Evolutionary conservation across 768 basidiomycete genomes (phyloP), one percentile per base, ranked within the genome.

Genomic region (Suillus variegatus): DNA sequence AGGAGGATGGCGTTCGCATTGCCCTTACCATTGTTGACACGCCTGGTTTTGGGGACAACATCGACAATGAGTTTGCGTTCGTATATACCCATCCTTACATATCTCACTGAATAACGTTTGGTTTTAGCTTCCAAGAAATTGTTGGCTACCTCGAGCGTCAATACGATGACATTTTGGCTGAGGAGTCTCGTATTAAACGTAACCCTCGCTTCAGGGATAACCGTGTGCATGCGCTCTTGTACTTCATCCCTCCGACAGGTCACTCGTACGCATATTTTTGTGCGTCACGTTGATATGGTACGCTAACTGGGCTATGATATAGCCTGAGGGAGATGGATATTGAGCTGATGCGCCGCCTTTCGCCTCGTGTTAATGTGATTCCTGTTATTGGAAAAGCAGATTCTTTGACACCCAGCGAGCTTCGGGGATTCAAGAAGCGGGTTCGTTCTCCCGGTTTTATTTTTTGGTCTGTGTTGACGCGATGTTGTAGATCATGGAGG

Each of bases 121-220:
- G 22, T 51, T 64, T 28, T 70, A 98, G 97, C 63, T 99, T 99
- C 81, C 91, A 93, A 77, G 97, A 99, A 77, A 99, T 99, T 70
- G 90, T 97, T 61, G 93, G 93, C 67, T 87, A 99, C 81, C 89
- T 99, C 69, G 97, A 99, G 77, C 90, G 97, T 62, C 96, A 99
- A 88, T 99, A 99, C 80, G 97, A 99, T 67, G 96, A 99, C 72
- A 97, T 98, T 75, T 84, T 99, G 69, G 96, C 97, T 5, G 97
- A 99, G 77, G 97, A 99, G 81, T 97, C 94, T 62, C 88, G 97
- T 70, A 99, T 99, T 81, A 99, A 97, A 83, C 96, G 97, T 85
- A 99, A 98, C 80, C 96, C 97, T 38, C 91, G 97, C 68, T 99
- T 99, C 87, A 90, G 95, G 75, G 97, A 99, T 79, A 98, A 98